Evolutionary conservation across 345 rosid genomes (phyloP).

Genomic region (Camelina laxa): DNA sequence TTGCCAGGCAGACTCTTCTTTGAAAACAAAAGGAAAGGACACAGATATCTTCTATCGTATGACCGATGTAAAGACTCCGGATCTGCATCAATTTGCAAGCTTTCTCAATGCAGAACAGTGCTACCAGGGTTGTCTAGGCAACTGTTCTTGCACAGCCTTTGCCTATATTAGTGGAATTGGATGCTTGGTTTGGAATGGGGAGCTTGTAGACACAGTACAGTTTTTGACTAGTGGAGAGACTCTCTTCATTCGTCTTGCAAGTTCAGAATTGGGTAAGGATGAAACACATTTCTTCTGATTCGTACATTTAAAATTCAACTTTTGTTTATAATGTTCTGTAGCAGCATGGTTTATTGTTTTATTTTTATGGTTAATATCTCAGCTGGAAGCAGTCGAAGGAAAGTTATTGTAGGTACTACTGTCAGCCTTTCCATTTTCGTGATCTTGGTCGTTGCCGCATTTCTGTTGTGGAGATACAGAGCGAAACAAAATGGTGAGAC

Average conservation of each 20-base stretch:
- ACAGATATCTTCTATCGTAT: constrained; percentile 37
- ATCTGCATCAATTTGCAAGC: constrained; percentile 38
- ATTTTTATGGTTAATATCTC: constrained; percentile 1
- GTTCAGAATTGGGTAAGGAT: constrained; percentile 38
- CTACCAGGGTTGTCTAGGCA: constrained; percentile 35
- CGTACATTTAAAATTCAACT: neutral
- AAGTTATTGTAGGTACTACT: constrained; percentile 11
- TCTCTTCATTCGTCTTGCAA: constrained; percentile 38
- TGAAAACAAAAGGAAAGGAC: constrained; percentile 17
- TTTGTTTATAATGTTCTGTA: constrained; percentile 10
- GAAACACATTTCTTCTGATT: constrained; percentile 22
- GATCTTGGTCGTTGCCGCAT: constrained; percentile 17
- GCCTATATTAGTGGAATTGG: constrained; percentile 43
- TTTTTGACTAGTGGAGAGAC: constrained; percentile 31
- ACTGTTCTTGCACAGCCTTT: constrained; percentile 45
- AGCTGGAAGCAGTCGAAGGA: constrained; percentile 36
- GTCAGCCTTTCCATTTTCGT: constrained; percentile 30
- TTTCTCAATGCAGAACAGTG: constrained; percentile 36
- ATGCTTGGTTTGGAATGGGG: constrained; percentile 39
- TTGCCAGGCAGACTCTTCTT: constrained; percentile 31
- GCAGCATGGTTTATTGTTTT: neutral
- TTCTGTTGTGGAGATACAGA: constrained; percentile 28
- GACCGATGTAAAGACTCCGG: constrained; percentile 40
- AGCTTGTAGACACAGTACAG: constrained; percentile 37
- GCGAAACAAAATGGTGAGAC: constrained; percentile 23